Conservation (phyloP, 73 alveolate genomes). For the Symbiodinium natans region DNA sequence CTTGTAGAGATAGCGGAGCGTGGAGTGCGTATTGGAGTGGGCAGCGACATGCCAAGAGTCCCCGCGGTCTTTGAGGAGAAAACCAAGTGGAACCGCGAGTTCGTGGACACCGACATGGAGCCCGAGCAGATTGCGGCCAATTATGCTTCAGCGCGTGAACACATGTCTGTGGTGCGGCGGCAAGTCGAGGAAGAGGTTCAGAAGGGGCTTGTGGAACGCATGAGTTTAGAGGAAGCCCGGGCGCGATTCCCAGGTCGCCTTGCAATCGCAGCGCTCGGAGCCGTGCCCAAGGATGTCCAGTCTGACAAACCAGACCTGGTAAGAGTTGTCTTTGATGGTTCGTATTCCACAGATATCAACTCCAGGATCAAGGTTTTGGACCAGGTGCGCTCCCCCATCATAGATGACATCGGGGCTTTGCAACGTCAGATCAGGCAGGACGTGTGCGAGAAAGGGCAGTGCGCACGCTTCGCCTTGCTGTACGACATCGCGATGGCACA, state of each 20-base stretch:
- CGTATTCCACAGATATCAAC: constrained; percentile 11
- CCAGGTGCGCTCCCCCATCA: constrained; percentile 2
- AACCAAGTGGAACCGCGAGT: constrained; percentile 8
- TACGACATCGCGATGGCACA: neutral
- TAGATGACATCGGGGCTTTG: constrained; percentile 13
- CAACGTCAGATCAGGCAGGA: neutral
- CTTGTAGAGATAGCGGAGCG: neutral
- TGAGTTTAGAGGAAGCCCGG: neutral
- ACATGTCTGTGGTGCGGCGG: neutral
- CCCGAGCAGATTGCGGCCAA: neutral
- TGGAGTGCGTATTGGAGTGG: constrained; percentile 28
- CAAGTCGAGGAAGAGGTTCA: constrained; percentile 16
- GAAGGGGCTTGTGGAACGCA: neutral
- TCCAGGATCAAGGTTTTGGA: neutral
- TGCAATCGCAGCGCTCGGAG: constrained; percentile 46
- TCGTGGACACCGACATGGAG: neutral
- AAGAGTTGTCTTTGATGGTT: neutral
- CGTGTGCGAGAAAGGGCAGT: too few species aligned
- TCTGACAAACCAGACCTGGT: neutral
- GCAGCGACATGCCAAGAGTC: constrained; percentile 2
- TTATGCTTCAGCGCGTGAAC: constrained; percentile 1
- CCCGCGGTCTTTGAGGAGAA: constrained; percentile 32
- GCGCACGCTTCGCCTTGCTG: neutral
- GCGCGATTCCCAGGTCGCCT: neutral
- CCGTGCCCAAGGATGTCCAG: constrained; percentile 23